Base-by-base conservation (phyloP, 805 yeast genomes). In the Wickerhamiella occidentalis region DNA sequence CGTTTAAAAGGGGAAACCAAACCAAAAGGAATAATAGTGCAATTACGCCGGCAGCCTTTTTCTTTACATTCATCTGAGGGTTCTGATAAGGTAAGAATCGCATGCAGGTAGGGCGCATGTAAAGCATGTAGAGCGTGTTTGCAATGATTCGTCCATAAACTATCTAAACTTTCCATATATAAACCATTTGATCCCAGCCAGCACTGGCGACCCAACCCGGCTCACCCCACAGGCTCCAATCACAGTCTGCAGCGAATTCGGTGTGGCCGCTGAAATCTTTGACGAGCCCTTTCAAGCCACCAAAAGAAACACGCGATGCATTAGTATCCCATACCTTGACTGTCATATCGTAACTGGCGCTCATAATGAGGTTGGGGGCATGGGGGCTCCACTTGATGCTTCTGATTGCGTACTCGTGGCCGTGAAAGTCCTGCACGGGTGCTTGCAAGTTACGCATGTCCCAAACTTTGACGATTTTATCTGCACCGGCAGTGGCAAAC, bases 131-230 rank as follows among this genome's bases (percentile, higher is more conserved):
- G n/a, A n/a, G n/a, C n/a, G n/a, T n/a, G n/a, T n/a, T n/a, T n/a
- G n/a, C n/a, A n/a, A n/a, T n/a, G n/a, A n/a, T n/a, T n/a, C n/a
- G n/a, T 38, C 15, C 6, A 40, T 30, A 22, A 13, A 15, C 25
- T 26, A 50, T 6, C 35, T 33, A 19, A 44, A 40, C 56, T 56
- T 83, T 87, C 94, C 95, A 92, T 6, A 92, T 75, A 61, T 82
- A 81, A 6, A 87, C 80, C 82, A 85, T 86, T 61, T 90, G 95
- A 68, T 90, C 98, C 95, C 96, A 90, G 1, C 95, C 96, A 0
- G 88, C 81, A 13, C 95, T 80, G 8, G 92, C 94, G 15, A 82
- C 87, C 87, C 92, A 88, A 1, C 96, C 96, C 1, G 92, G 94
- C 56, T 79, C 80, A 2, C 97, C 98, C 96, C 96, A 90, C 47